Evolutionary conservation across 768 basidiomycete genomes (phyloP).

Genomic region (Hypholoma sublateritium): DNA sequence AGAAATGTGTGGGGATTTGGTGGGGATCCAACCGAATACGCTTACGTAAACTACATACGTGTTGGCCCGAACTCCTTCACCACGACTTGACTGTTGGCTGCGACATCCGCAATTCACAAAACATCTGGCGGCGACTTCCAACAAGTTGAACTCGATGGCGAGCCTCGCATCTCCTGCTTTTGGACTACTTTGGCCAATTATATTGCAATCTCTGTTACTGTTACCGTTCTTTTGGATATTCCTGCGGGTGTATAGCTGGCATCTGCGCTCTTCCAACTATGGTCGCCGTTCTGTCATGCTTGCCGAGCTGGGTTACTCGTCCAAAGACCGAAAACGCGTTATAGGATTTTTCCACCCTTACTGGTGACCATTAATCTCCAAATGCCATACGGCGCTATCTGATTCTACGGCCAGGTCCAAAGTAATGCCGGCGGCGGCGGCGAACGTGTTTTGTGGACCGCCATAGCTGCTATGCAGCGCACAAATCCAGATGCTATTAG

Average conservation of each 20-base stretch:
- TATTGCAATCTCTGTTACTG: not conserved
- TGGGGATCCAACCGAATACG: too few relatives aligned
- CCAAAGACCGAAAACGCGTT: constrained; percentile 31
- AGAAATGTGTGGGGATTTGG: too few relatives aligned
- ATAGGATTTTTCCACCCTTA: constrained; percentile 96
- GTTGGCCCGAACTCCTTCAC: not conserved
- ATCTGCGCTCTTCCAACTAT: constrained; percentile 17
- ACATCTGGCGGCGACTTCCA: too few relatives aligned
- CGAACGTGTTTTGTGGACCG: constrained; percentile 94
- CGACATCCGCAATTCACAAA: too few relatives aligned
- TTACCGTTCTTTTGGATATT: constrained; percentile 12
- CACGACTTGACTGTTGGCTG: not conserved
- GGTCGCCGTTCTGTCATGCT: constrained; percentile 18
- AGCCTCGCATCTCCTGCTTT: not conserved
- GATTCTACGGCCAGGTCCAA: constrained; percentile 35
- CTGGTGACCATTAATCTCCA: constrained; percentile 56
- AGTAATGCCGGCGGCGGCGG: constrained; percentile 97
- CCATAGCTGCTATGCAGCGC: constrained; percentile 74
- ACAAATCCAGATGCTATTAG: constrained; percentile 63
- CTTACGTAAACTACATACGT: not conserved
- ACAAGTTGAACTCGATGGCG: too few relatives aligned
- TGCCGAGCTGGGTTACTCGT: constrained; percentile 23
- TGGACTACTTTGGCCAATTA: not conserved
- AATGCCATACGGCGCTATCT: constrained; percentile 19
- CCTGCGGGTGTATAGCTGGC: constrained; percentile 20